Conservation (phyloP, 257 asterid genomes). For the Ilex aquifolium region DNA sequence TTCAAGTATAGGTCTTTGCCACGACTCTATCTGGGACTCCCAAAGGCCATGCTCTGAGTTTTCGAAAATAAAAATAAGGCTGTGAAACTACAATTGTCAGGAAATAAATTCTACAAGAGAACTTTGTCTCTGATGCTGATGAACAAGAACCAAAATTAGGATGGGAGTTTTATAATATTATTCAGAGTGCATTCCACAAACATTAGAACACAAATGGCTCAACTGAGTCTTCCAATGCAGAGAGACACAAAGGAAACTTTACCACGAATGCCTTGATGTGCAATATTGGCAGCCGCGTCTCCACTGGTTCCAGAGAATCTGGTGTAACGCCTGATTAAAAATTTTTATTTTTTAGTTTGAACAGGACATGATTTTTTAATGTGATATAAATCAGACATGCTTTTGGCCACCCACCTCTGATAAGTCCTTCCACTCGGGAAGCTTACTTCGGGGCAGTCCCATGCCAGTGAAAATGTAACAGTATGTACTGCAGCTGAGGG, state of each 20-base stretch:
- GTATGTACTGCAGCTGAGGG: conserved; percentile 56
- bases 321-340: conserved; percentile 71
- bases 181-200: too few species aligned
- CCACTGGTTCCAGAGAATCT: conserved; percentile 67
- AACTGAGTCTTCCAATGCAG: neutral
- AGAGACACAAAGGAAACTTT: conserved; percentile 19
- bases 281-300: conserved; percentile 64
- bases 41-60: conserved; percentile 55
- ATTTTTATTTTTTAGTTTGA: conserved; percentile 15
- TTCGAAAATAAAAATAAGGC: conserved; percentile 2
- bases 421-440: conserved; percentile 84
- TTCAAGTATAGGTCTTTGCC: conserved; percentile 92
- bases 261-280: conserved; percentile 84
- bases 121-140: too few species aligned
- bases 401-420: conserved; percentile 52
- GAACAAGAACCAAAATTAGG: too few species aligned
- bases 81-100: neutral
- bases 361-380: conserved; percentile 16
- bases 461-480: conserved; percentile 74
- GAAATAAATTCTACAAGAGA: too few species aligned
- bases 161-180: too few species aligned
- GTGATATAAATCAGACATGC: conserved; percentile 10
- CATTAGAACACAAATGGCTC: too few species aligned
- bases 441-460: conserved; percentile 89
- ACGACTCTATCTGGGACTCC: conserved; percentile 88